Conservation (phyloP, 2,329 filamentous ascomycete genomes). For the Trichophyton simii region DNA sequence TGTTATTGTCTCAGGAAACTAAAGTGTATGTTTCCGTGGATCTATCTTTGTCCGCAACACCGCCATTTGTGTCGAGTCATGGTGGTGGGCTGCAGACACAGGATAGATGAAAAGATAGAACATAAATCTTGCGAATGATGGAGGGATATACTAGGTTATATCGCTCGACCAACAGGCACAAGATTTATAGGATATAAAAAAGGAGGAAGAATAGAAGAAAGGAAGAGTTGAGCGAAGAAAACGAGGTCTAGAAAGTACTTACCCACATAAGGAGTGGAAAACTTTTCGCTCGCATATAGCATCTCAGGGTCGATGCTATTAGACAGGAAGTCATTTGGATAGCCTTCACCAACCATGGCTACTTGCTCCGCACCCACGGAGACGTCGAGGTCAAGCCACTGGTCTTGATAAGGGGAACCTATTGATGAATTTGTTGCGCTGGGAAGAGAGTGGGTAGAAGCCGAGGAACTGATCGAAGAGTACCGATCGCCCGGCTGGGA, state of each 20-base stretch:
- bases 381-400: constrained; percentile 43
- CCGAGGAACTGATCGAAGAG: constrained; percentile 49
- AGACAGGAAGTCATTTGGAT: constrained; percentile 41
- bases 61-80: neutral
- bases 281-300: constrained; percentile 32
- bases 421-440: constrained; percentile 53
- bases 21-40: neutral
- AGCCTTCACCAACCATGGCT: constrained; percentile 51
- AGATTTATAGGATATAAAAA: neutral
- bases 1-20: neutral
- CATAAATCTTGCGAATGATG: neutral
- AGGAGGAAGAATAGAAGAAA: neutral
- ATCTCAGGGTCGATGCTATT: constrained; percentile 33
- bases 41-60: neutral
- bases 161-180: neutral
- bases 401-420: constrained; percentile 52
- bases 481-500: constrained; percentile 30
- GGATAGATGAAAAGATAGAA: neutral
- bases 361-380: constrained; percentile 49
- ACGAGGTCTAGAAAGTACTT: constrained; percentile 29
- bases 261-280: constrained; percentile 36
- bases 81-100: neutral
- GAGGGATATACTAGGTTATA: neutral
- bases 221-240: neutral
- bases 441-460: constrained; percentile 46